A percentile compares a stretch with the other conserved stretches of the same genome.
Evolutionary conservation across 2,329 filamentous ascomycete genomes (phyloP).

Genomic region (Penicillium sumatraense): DNA sequence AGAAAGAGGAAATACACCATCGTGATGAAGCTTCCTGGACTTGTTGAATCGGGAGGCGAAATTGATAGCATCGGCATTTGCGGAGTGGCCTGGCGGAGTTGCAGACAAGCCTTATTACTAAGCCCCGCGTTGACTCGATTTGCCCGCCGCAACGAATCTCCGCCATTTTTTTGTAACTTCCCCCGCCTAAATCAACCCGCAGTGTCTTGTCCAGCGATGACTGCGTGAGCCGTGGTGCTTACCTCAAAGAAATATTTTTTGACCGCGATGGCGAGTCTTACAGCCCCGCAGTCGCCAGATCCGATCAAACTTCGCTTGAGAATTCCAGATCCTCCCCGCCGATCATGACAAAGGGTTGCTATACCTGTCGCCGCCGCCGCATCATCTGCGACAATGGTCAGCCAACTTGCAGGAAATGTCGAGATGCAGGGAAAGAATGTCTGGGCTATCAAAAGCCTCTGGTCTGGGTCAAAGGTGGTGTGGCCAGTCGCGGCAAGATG

Average conservation of each 20-base stretch:
- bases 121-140: slow-evolving; percentile 14
- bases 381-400: slow-evolving; percentile 49
- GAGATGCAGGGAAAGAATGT: slow-evolving; percentile 48
- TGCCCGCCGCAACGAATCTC: not conserved
- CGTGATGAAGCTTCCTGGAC: slow-evolving; percentile 14
- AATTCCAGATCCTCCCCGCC: slow-evolving; percentile 11
- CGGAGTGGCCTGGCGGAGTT: not conserved
- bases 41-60: not conserved
- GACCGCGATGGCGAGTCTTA: slow-evolving; percentile 29
- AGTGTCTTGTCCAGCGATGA: slow-evolving; percentile 15
- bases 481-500: slow-evolving; percentile 53
- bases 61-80: not conserved
- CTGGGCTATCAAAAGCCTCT: slow-evolving; percentile 49
- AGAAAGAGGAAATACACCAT: slow-evolving; percentile 36
- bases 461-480: slow-evolving; percentile 49
- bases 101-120: slow-evolving; percentile 18
- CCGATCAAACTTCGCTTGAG: slow-evolving; percentile 13
- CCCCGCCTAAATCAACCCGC: not conserved
- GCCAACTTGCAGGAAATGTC: slow-evolving; percentile 49
- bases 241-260: slow-evolving; percentile 12
- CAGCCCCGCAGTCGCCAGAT: slow-evolving; percentile 20
- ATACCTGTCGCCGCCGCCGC: slow-evolving; percentile 50
- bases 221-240: slow-evolving; percentile 7
- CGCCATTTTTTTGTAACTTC: not conserved
- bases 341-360: slow-evolving; percentile 48